Conservation (phyloP, 2,329 filamentous ascomycete genomes). For the Penicillium thymicola region DNA sequence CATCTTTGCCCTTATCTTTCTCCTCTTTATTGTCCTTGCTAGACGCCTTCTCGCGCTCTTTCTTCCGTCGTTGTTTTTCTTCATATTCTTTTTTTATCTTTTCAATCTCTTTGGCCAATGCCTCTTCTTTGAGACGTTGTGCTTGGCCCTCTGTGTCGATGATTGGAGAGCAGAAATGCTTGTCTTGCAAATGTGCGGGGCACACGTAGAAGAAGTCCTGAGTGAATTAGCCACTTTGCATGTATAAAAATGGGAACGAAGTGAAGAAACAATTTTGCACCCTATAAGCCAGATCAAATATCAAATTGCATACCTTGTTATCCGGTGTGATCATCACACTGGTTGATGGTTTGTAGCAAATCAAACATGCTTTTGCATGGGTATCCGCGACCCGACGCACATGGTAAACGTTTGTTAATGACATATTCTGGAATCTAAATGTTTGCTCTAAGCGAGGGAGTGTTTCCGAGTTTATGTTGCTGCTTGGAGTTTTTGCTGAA, state of each 20-base stretch:
- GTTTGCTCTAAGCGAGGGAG: no score
- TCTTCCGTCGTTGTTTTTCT: conserved; percentile 70
- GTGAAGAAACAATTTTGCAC: neutral
- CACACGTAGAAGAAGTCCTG: conserved; percentile 94
- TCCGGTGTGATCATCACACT: conserved; percentile 87
- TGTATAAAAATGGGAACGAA: neutral
- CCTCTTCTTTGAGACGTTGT: conserved; percentile 43
- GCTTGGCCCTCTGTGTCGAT: conserved; percentile 44
- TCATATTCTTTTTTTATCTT: conserved; percentile 59
- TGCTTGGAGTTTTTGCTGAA: neutral
- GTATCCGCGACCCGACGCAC: conserved; percentile 82
- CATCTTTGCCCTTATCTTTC: conserved; percentile 43
- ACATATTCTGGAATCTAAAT: conserved; percentile 14
- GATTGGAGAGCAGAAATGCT: conserved; percentile 67
- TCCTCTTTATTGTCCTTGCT: conserved; percentile 51
- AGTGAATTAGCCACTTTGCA: neutral
- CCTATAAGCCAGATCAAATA: neutral
- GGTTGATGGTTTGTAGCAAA: conserved; percentile 85
- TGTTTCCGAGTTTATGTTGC: neutral
- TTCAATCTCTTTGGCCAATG: conserved; percentile 46
- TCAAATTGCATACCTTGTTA: conserved; percentile 64
- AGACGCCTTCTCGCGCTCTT: conserved; percentile 53
- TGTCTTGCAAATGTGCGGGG: conserved; percentile 75
- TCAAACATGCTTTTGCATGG: conserved; percentile 78
- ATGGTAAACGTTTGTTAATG: conserved; percentile 73